Evolutionary conservation across 2,329 filamentous ascomycete species (phyloP).

Genomic region (Aphanocladium album): DNA sequence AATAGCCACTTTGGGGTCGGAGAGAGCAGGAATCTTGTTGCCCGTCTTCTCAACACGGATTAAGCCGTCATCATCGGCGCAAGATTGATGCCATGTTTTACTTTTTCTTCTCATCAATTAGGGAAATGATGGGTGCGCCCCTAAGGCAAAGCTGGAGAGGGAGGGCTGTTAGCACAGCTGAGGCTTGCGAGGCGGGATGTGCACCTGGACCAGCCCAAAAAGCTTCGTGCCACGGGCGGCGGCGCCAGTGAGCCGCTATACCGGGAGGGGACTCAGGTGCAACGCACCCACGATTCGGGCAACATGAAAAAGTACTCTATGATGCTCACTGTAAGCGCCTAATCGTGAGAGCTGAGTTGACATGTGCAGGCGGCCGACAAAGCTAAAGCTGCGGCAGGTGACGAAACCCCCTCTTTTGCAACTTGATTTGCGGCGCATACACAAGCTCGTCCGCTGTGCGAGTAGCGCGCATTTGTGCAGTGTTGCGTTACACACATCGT

Average conservation of each 20-base stretch:
- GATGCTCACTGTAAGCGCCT: background rate
- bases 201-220: background rate
- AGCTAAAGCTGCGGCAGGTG: background rate
- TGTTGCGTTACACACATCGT: background rate
- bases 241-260: constrained; percentile 6
- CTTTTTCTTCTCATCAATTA: background rate
- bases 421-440: background rate
- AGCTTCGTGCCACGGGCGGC: background rate
- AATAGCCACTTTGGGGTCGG: background rate
- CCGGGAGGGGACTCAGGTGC: background rate
- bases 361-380: background rate
- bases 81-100: background rate
- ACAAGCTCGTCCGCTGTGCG: background rate
- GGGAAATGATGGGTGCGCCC: background rate
- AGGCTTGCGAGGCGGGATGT: constrained; percentile 7
- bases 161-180: background rate
- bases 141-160: background rate
- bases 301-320: background rate
- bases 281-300: background rate
- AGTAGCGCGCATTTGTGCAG: constrained; percentile 8
- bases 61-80: background rate
- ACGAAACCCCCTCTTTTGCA: background rate
- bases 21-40: background rate
- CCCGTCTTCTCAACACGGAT: background rate
- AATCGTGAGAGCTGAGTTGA: background rate